Conservation (phyloP, 2,329 filamentous ascomycete genomes). For the Teratosphaeria zuluensis region DNA sequence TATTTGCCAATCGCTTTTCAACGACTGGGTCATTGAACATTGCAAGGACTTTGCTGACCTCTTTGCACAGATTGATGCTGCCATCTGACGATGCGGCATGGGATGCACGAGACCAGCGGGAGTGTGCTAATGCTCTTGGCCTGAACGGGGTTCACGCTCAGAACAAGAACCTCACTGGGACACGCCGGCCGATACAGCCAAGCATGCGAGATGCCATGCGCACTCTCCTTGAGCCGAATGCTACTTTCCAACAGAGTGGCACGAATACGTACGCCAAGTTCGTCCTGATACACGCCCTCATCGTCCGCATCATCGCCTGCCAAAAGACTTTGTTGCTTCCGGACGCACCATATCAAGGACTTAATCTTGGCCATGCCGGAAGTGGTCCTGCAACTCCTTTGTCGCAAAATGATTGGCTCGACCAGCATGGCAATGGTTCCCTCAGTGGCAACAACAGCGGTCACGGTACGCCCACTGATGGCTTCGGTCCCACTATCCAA, state of each 20-base stretch:
- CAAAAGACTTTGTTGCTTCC: constrained; percentile 32
- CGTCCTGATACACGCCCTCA: constrained; percentile 59
- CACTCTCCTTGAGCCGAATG: constrained; percentile 49
- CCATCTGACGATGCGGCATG: constrained; percentile 65
- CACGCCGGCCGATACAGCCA: constrained; percentile 54
- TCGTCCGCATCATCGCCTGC: constrained; percentile 50
- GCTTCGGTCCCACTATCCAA: constrained; percentile 32
- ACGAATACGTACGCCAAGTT: constrained; percentile 69
- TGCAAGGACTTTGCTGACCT: background rate
- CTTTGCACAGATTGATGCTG: constrained; percentile 42
- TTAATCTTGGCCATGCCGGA: constrained; percentile 21
- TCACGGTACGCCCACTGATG: constrained; percentile 32
- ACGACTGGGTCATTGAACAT: background rate
- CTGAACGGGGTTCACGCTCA: constrained; percentile 50
- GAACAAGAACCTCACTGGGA: constrained; percentile 52
- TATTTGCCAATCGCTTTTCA: too few relatives aligned
- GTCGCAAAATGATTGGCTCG: constrained; percentile 50
- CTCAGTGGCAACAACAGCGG: constrained; percentile 26
- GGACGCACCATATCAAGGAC: constrained; percentile 15
- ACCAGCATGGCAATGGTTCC: constrained; percentile 26
- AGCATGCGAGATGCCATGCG: constrained; percentile 53
- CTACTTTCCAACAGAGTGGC: constrained; percentile 52
- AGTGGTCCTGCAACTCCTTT: constrained; percentile 48
- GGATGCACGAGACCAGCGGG: constrained; percentile 51
- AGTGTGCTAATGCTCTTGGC: constrained; percentile 57